Conservation (phyloP, 306 rosid genomes). For the Lablab purpureus region DNA sequence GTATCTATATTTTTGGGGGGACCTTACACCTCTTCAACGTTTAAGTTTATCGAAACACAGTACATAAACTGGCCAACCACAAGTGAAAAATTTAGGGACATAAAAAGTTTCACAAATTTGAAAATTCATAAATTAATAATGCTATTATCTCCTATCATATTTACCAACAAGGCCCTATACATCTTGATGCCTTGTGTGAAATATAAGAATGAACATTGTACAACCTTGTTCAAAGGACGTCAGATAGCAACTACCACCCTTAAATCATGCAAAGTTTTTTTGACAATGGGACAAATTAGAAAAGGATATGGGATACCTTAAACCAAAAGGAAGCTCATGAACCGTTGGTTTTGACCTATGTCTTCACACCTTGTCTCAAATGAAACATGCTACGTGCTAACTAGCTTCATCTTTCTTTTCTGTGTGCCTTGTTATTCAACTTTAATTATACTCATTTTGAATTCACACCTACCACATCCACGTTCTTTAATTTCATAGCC, state of each 20-base stretch:
- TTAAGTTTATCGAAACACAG: neutral
- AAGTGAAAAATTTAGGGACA: neutral
- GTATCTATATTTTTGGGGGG: constrained; percentile 37
- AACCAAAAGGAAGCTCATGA: constrained; percentile 32
- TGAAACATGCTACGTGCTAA: constrained; percentile 7
- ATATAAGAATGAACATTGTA: constrained; percentile 1
- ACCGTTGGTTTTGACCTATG: constrained; percentile 47
- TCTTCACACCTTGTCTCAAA: constrained; percentile 43
- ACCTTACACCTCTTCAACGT: constrained; percentile 9
- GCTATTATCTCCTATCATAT: too few relatives aligned
- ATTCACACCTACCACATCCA: constrained; percentile 48
- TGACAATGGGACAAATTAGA: constrained; percentile 27
- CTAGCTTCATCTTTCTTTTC: constrained; percentile 36
- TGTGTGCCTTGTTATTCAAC: constrained; percentile 39
- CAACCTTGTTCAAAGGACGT: constrained; percentile 6
- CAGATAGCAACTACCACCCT: constrained; percentile 39
- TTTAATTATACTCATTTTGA: constrained; percentile 47
- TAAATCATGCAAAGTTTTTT: constrained; percentile 45
- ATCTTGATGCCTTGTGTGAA: neutral
- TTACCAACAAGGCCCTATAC: neutral
- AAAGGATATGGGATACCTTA: neutral
- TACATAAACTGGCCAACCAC: neutral
- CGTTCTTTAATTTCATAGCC: constrained; percentile 47
- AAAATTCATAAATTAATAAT: too few relatives aligned
- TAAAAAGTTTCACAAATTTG: too few relatives aligned